A percentile compares a stretch with the other conserved stretches of the same genome.
phyloP scores from a whole-genome alignment of 352 stramenopile genomes.

The Globisporangium polare region DNA sequence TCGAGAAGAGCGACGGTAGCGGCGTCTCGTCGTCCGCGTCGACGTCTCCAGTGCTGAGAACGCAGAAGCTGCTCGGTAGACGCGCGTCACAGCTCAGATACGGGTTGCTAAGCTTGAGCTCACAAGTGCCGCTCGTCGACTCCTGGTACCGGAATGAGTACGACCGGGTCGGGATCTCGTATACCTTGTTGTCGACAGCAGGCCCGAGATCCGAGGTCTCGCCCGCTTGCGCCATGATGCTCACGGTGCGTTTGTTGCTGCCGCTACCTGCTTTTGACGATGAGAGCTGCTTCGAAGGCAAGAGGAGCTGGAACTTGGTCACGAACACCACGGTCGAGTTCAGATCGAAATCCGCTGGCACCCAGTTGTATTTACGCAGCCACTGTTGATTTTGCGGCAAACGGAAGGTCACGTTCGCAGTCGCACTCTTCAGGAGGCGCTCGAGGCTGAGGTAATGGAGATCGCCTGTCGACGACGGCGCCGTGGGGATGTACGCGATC shows the following conservation, averaged over 20 bases:
- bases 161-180: slow-evolving; percentile 3
- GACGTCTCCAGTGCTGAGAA: not conserved
- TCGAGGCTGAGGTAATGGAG: not conserved
- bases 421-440: not conserved
- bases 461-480: not conserved
- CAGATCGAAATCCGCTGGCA: not conserved
- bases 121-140: not conserved
- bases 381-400: not conserved
- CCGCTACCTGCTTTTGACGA: not conserved
- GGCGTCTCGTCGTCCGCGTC: not conserved
- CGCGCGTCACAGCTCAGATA: not conserved
- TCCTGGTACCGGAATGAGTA: not conserved
- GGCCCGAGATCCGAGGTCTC: not conserved
- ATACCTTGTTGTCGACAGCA: slow-evolving; percentile 1
- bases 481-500: slow-evolving; percentile 3
- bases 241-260: not conserved
- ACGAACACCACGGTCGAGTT: not conserved
- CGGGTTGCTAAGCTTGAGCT: not conserved
- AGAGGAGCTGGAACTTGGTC: slow-evolving; percentile 2
- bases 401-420: not conserved
- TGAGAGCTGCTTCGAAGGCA: not conserved
- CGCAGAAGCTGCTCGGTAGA: not conserved
- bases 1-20: not conserved
- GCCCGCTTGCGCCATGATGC: not conserved
- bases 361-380: slow-evolving; percentile 4